Evolutionary conservation across 306 rosid genomes (phyloP).

Genomic region (Cajanus cajan): DNA sequence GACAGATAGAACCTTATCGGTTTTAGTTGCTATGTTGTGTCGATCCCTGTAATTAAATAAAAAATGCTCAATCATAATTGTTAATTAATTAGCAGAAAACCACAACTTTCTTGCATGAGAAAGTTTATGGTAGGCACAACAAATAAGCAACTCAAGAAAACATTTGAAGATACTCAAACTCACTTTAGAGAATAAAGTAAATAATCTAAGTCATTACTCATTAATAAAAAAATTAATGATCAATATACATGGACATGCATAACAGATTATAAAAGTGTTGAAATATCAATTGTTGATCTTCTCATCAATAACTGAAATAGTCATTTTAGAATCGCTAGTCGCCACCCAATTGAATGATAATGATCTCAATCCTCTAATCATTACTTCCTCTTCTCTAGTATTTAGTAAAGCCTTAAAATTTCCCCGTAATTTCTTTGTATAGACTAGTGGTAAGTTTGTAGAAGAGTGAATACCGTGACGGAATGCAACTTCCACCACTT

Average conservation of each 20-base stretch:
- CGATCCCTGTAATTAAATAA: constrained; percentile 56
- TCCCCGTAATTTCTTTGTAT: not conserved
- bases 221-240: not conserved
- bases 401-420: not conserved
- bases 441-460: not conserved
- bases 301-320: not conserved
- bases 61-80: not conserved
- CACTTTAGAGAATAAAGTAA: not conserved
- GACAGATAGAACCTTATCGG: constrained; percentile 60
- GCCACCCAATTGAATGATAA: not conserved
- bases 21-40: constrained; percentile 63
- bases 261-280: not conserved
- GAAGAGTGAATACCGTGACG: not conserved
- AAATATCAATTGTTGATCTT: not conserved
- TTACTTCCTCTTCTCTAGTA: not conserved
- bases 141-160: not conserved
- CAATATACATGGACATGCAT: not conserved
- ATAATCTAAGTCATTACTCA: not conserved
- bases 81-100: not conserved
- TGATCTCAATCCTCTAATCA: not conserved
- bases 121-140: not conserved
- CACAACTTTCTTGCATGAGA: not conserved
- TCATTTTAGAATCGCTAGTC: not conserved
- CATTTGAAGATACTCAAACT: not conserved
- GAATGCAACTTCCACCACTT: not conserved